Conservation (phyloP, 441 rosid species). For the Erodium texanum region DNA sequence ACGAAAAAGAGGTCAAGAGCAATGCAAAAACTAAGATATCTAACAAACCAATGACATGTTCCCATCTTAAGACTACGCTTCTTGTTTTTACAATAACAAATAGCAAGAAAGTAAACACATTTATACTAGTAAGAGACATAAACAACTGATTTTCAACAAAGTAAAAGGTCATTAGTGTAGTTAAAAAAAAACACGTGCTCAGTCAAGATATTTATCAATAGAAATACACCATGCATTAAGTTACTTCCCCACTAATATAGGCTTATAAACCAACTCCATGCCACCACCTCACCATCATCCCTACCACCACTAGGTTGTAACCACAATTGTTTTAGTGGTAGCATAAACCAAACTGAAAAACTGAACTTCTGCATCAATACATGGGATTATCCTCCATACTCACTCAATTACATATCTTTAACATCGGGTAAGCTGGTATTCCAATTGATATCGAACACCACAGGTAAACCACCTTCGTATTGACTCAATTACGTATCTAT, state of each 20-base stretch:
- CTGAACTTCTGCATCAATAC: not conserved
- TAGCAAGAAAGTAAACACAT: not conserved
- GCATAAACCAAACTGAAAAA: not conserved
- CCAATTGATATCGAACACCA: conserved; percentile 1
- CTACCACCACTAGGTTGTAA: not conserved
- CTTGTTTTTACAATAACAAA: not conserved
- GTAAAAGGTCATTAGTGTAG: not conserved
- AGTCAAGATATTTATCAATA: not conserved
- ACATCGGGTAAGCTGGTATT: not conserved
- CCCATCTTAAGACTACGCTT: not conserved
- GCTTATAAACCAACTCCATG: not conserved
- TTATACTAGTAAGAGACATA: not conserved
- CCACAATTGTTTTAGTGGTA: not conserved
- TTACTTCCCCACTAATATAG: no score
- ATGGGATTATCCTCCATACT: not conserved
- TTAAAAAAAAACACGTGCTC: not conserved
- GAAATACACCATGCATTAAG: no score
- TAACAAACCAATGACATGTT: not conserved
- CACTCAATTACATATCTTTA: not conserved
- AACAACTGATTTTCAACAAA: not conserved
- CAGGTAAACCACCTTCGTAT: not conserved
- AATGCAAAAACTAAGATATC: not conserved
- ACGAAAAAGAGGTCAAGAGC: not conserved
- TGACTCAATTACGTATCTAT: not conserved
- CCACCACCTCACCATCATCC: not conserved